Conservation (phyloP, 106 monocot species). For the Posidonia australis region DNA sequence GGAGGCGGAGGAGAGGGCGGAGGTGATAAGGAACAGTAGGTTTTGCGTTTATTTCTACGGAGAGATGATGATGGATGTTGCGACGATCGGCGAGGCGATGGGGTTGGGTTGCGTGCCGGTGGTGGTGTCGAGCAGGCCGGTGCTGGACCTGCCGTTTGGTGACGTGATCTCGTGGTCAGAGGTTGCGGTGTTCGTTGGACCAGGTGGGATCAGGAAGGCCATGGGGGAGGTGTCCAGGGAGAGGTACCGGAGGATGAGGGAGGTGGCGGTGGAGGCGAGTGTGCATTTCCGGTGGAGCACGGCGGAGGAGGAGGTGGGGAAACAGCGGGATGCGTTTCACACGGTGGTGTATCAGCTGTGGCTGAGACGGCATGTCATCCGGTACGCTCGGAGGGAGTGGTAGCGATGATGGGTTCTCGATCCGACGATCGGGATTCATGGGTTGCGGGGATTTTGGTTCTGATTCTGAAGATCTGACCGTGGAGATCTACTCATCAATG, state of each 20-base stretch:
- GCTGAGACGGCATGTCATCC: constrained; percentile 17
- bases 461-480: no score
- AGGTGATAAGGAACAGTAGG: neutral
- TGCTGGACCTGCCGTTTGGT: constrained; percentile 16
- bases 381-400: constrained; percentile 11
- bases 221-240: neutral
- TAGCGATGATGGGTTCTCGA: no score
- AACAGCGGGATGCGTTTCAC: constrained; percentile 8
- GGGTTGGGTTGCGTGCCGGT: constrained; percentile 16
- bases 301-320: neutral
- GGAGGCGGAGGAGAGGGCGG: neutral
- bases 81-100: constrained; percentile 10
- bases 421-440: no score
- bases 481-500: no score
- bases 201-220: neutral
- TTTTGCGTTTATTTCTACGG: constrained; percentile 17
- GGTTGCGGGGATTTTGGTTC: no score
- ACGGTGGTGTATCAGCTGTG: constrained; percentile 17
- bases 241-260: constrained; percentile 9
- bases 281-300: constrained; percentile 8
- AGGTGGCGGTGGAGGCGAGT: constrained; percentile 3
- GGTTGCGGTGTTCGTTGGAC: constrained; percentile 9
- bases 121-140: constrained; percentile 4
- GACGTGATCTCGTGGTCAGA: constrained; percentile 21
- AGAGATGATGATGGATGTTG: neutral